These are phyloP conservation scores for Colletotrichum simmondsii DNA, from an alignment of 2,329 filamentous ascomycete genomes.

Conservation along the genomic window DNA sequence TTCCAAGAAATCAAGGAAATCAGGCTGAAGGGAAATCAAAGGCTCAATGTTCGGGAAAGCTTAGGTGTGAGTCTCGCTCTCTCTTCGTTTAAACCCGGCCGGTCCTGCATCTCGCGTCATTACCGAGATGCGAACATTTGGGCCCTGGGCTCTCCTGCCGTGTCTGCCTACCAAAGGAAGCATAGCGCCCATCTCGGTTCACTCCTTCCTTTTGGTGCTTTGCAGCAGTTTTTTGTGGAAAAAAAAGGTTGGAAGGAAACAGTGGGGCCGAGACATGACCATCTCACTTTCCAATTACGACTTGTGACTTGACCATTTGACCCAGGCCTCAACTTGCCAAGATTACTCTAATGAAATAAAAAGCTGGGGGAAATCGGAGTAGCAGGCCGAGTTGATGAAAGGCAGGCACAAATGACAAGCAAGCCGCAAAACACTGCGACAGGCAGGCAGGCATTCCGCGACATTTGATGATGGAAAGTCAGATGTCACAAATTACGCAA, in stretches of 20 bases:
- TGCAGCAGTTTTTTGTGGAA: not conserved
- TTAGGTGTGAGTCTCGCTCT: not conserved
- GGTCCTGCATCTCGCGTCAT: constrained; percentile 12
- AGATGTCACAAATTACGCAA: not conserved
- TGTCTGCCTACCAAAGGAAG: not conserved
- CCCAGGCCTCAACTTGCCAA: constrained; percentile 6
- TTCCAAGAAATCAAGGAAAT: not conserved
- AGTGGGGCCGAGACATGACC: not conserved
- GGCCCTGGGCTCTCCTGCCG: not conserved
- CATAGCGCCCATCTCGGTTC: not conserved
- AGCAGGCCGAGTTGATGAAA: not conserved
- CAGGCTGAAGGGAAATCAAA: not conserved
- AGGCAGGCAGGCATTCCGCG: not conserved
- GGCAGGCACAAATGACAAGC: not conserved
- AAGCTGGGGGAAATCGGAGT: not conserved
- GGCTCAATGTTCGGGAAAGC: not conserved
- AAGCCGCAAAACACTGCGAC: no score
- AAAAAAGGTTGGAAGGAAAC: not conserved
- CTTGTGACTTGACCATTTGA: not conserved
- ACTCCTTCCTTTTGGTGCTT: not conserved
- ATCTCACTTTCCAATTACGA: no score
- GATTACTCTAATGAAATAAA: not conserved
- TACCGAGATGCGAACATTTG: constrained; percentile 1
- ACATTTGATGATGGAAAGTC: not conserved
- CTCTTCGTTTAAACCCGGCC: not conserved